Base-by-base conservation (phyloP, 1,284 basidiomycete genomes). In the Mycosarcoma mackinlayi region DNA sequence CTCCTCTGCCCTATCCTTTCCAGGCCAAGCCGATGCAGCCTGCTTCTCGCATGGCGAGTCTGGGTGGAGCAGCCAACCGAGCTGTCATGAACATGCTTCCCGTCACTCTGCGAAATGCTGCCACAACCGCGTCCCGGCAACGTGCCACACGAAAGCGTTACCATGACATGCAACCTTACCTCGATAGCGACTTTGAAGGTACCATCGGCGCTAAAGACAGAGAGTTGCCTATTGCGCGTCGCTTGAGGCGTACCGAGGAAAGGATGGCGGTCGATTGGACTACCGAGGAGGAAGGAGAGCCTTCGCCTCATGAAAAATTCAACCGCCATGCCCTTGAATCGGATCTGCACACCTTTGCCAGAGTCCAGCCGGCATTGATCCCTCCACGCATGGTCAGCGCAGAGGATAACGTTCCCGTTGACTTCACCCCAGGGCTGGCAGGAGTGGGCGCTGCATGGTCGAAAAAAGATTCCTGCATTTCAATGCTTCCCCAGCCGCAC, bases 111-210 rank as follows among this genome's bases (percentile, higher is more conserved):
- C 58, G 62, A 9, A 65, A 65, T 18, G 68, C 62, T 25, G 68
- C 62, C 4, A 71, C 57, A 4, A 64, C 67, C 1, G 61, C 67
- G 9, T 69, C 66, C 8, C 45, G 66, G 19, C 66, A 63, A 21
- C 33, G 66, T 9, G 55, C 50, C 0, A 69, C 66, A 14, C 23
- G 59, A 3, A 62, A 57, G 42, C 48, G 66, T 4, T 69, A 69
- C 34, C 27, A 57, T 39, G 60, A 59, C 23, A 61, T 57, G 49
- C 69, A 63, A 38, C 46, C 64, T 1, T 54, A 64, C n/a, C 53
- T 66, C 40, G 75, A 75, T 40, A 73, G 68, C 25, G 75, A 77
- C 44, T 77, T 73, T 40, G 75, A 77, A 34, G 75, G 75, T 7
- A 77, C 75, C 2, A 77, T 77, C 28, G 75, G 75, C 31, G 73